Base-by-base conservation (phyloP, 2,329 filamentous ascomycete species). In the Colletotrichum scovillei region DNA sequence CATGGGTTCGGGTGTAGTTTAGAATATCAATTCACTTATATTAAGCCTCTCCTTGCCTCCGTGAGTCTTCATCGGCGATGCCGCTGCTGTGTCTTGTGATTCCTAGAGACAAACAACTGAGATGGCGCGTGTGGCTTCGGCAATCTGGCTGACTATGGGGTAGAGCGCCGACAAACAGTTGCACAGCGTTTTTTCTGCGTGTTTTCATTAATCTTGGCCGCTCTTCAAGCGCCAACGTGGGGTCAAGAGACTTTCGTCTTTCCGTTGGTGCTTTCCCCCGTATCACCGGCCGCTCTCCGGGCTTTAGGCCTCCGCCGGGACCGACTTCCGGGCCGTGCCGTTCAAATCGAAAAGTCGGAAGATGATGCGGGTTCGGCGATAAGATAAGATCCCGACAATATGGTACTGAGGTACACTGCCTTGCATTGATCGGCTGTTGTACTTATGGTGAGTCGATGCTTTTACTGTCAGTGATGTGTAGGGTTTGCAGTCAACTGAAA, bases 261-360 rank as follows among this genome's bases (percentile, higher is more conserved):
- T 46, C 4, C 19, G 28, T 28, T 58, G 65, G 58, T 14, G 30
- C 26, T 28, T 59, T 19, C 42, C n/a, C 24, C 12, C 19, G 65
- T 26, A 19, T 55, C 26, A 22, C 69, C 58, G 65, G 38, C 65
- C 53, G 53, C 24, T 57, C 38, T 72, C 65, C 57, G 69, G 28
- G 57, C 28, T 19, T 9, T 12, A 9, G 11, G n/a, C 12, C 42
- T 42, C 42, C 30, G 32, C n/a, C 38, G 38, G 24, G 28, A 42
- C 59, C 69, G 65, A 59, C 14, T 46, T 14, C 58, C 65, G 65
- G 64, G 22, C 64, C 65, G 58, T 30, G 58, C 53, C 24, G 38
- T n/a, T 16, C 49, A 22, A 8, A 66, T 19, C 16, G 32, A 42
- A 26, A n/a, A n/a, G 26, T 52, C 59, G 53, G 69, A n/a, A 5